Conservation (phyloP, 352 stramenopile species). For the Phytophthora rubi region DNA sequence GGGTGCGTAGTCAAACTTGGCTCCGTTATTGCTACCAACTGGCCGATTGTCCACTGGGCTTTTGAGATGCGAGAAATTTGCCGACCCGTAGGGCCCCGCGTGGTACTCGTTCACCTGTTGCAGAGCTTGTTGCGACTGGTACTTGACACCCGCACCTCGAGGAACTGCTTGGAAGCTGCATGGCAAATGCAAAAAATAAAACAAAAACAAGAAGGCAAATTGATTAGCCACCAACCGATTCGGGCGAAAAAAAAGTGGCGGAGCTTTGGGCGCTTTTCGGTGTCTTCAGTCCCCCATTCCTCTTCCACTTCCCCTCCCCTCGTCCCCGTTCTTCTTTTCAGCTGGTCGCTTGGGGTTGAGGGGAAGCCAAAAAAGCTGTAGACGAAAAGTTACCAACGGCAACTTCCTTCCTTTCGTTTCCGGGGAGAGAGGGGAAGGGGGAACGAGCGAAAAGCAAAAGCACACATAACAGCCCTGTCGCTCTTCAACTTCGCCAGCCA, state of each 20-base stretch:
- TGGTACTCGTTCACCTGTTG: constrained; percentile 50
- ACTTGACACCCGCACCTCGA: constrained; percentile 28
- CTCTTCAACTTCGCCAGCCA: constrained; percentile 38
- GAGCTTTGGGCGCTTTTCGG: neutral
- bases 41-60: constrained; percentile 24
- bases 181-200: neutral
- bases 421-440: constrained; percentile 22
- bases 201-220: constrained; percentile 17
- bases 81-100: constrained; percentile 22
- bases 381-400: constrained; percentile 15
- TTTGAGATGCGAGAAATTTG: constrained; percentile 41
- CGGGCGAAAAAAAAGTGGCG: constrained; percentile 27
- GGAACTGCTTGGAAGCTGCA: constrained; percentile 40
- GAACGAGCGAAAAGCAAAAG: neutral
- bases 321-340: constrained; percentile 19
- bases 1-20: constrained; percentile 38
- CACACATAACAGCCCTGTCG: constrained; percentile 7
- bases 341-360: constrained; percentile 29
- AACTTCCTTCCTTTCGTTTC: constrained; percentile 1
- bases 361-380: constrained; percentile 22
- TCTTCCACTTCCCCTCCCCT: constrained; percentile 27
- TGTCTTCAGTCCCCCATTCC: constrained; percentile 31
- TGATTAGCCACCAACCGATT: constrained; percentile 21
- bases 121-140: constrained; percentile 36
- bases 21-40: constrained; percentile 17